Evolutionary conservation across 805 yeast genomes (phyloP).

Genomic region (Citeromyces matritensis): DNA sequence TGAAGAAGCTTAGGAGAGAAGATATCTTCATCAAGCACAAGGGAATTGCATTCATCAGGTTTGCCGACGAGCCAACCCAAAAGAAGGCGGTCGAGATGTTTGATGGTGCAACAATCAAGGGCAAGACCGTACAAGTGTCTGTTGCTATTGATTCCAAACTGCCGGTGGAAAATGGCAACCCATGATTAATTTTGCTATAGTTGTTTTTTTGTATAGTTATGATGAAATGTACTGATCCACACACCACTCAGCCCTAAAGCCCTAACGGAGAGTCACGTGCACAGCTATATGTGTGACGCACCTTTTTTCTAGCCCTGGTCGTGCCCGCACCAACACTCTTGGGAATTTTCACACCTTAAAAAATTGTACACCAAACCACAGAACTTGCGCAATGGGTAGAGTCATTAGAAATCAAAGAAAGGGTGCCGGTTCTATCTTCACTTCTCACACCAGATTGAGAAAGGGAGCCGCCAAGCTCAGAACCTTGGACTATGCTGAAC

Average conservation of each 20-base stretch:
- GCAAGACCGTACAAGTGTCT: conserved; percentile 50
- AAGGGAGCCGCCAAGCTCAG: conserved; percentile 99
- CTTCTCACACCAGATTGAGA: conserved; percentile 99
- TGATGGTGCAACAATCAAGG: conserved; percentile 52
- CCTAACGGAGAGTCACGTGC: too few species aligned
- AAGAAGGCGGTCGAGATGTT: conserved; percentile 39
- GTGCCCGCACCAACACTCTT: background rate
- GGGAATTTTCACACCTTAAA: background rate
- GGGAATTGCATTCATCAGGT: conserved; percentile 53
- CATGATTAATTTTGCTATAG: too few species aligned
- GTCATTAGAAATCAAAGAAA: conserved; percentile 99
- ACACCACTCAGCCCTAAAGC: too few species aligned
- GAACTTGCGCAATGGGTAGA: conserved; percentile 50
- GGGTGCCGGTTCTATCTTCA: conserved; percentile 99
- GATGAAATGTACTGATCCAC: too few species aligned
- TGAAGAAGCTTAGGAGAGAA: conserved; percentile 25
- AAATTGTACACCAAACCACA: conserved; percentile 1
- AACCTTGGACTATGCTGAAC: conserved; percentile 97
- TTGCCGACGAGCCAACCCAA: conserved; percentile 29
- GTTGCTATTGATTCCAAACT: conserved; percentile 52
- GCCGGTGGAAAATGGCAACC: conserved; percentile 8
- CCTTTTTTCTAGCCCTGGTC: background rate
- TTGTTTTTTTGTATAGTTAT: too few species aligned
- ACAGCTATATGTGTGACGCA: too few species aligned
- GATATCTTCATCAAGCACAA: conserved; percentile 35